Conservation (phyloP, 164 flowering plant species). For the Umbilicus rupestris region DNA sequence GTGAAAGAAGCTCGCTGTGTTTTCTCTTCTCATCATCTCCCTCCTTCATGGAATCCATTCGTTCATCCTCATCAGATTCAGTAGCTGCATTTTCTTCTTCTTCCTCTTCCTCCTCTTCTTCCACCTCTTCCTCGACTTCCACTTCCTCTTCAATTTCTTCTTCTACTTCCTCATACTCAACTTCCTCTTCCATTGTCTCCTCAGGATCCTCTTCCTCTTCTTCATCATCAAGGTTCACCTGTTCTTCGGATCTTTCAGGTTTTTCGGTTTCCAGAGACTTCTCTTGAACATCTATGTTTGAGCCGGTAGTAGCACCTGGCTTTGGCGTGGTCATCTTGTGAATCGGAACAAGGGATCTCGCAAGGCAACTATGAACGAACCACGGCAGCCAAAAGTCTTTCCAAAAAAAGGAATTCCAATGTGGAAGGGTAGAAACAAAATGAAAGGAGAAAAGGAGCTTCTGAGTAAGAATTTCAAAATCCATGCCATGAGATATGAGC, state of each 20-base stretch:
- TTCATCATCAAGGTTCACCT: conserved; percentile 52
- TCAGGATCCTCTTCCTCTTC: conserved; percentile 55
- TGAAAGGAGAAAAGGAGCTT: conserved; percentile 65
- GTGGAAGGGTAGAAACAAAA: conserved; percentile 62
- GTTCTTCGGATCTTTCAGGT: conserved; percentile 37
- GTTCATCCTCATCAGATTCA: conserved; percentile 34
- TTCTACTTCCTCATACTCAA: conserved; percentile 59
- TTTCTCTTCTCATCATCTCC: conserved; percentile 45
- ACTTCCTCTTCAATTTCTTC: conserved; percentile 24
- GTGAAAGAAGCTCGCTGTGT: conserved; percentile 76
- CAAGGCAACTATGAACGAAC: conserved; percentile 60
- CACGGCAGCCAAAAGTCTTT: conserved; percentile 71
- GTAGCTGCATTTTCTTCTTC: conserved; percentile 30
- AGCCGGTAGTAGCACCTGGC: conserved; percentile 27
- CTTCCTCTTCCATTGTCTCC: conserved; percentile 57
- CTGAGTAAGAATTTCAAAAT: conserved; percentile 36
- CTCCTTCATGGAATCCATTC: conserved; percentile 24
- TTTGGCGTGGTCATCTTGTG: conserved; percentile 57
- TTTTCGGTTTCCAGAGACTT: conserved; percentile 33
- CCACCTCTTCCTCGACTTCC: too few relatives aligned
- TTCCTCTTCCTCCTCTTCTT: conserved; percentile 40
- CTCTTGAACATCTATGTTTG: conserved; percentile 35
- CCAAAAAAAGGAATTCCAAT: conserved; percentile 50
- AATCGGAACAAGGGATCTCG: conserved; percentile 41
- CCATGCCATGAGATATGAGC: not conserved